phyloP scores from a whole-genome alignment of 202 grass and related monocot genomes.

The Alloteropsis angusta region DNA sequence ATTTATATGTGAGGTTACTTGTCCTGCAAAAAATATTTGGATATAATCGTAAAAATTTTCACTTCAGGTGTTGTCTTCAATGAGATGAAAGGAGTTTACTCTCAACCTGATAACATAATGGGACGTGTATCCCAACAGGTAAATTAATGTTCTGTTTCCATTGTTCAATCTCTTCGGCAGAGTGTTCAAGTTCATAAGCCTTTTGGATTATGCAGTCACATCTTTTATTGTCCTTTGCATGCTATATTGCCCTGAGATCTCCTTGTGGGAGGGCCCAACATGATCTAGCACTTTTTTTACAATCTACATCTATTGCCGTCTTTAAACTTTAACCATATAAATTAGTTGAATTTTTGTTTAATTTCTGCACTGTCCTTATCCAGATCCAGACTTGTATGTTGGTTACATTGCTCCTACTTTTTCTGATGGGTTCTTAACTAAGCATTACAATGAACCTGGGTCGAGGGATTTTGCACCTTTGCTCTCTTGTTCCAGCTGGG shows the following conservation, averaged over 20 bases:
- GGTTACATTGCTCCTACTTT: neutral
- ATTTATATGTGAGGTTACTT: neutral
- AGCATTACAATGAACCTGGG: conserved; percentile 13
- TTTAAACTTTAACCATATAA: neutral
- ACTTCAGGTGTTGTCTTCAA: conserved; percentile 95
- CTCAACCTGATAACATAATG: conserved; percentile 97
- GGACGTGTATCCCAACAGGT: conserved; percentile 75
- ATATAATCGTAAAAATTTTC: conserved; percentile 14
- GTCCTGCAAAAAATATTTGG: neutral
- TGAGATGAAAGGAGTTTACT: conserved; percentile 99
- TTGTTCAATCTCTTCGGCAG: neutral
- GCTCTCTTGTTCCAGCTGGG: conserved; percentile 11
- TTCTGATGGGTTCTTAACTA: neutral
- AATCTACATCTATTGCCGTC: conserved; percentile 13
- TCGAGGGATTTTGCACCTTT: neutral
- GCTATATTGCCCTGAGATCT: neutral
- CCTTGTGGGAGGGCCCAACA: conserved; percentile 1
- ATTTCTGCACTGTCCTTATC: neutral
- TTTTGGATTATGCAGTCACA: conserved; percentile 6
- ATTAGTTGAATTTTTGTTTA: neutral
- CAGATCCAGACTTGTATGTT: conserved; percentile 1
- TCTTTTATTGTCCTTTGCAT: neutral
- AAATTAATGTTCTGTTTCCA: conserved; percentile 24
- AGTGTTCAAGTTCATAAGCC: neutral
- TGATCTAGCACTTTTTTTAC: neutral